phyloP scores from a whole-genome alignment of 495 filamentous ascomycete species.

The Penicillium macrosclerotiorum region DNA sequence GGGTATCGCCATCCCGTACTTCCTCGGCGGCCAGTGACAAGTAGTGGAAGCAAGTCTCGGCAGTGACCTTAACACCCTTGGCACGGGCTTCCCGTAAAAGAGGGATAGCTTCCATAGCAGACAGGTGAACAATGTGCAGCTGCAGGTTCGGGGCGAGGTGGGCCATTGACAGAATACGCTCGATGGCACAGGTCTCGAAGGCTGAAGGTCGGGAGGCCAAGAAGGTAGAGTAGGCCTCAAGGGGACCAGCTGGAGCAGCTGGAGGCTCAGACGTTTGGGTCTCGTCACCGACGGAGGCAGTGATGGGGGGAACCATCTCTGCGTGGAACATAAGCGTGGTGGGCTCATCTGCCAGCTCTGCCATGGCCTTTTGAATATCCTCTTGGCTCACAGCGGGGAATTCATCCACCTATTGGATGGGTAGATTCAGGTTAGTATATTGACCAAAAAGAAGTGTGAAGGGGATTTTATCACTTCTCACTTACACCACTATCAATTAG shows the following conservation, averaged over 20 bases:
- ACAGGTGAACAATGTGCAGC: conserved; percentile 93
- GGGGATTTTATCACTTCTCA: too few species aligned
- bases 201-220: conserved; percentile 84
- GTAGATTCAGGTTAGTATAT: conserved; percentile 14
- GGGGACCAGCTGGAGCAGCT: conserved; percentile 68
- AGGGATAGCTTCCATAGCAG: conserved; percentile 88
- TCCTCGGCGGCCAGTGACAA: conserved; percentile 85
- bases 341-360: conserved; percentile 67
- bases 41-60: conserved; percentile 98
- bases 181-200: conserved; percentile 90
- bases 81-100: conserved; percentile 76
- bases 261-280: conserved; percentile 73
- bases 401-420: conserved; percentile 69
- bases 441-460: not conserved
- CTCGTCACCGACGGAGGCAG: conserved; percentile 76
- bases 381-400: conserved; percentile 83
- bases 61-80: conserved; percentile 84
- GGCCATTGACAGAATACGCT: conserved; percentile 78
- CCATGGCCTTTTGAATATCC: conserved; percentile 79
- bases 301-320: conserved; percentile 91
- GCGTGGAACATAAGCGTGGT: conserved; percentile 98
- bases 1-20: conserved; percentile 83
- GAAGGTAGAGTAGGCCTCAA: conserved; percentile 84
- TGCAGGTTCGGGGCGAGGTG: conserved; percentile 78
- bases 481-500: conserved; percentile 93